Percentiles rank a stretch among this genome's conserved stretches.
phyloP scores from a whole-genome alignment of 805 yeast species.

The Ogataea salicorniae region DNA sequence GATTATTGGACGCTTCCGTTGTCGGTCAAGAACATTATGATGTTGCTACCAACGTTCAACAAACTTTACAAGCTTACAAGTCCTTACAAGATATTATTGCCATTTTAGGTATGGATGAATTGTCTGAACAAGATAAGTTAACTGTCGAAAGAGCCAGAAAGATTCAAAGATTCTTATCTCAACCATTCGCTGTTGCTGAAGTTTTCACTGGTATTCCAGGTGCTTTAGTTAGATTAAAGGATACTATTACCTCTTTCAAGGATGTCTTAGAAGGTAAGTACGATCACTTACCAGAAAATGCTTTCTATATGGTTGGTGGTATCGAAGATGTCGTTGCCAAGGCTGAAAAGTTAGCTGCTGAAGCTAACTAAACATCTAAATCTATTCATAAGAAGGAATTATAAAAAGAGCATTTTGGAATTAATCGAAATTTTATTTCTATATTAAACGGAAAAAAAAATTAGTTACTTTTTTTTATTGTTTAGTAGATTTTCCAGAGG shows the following conservation, averaged over 20 bases:
- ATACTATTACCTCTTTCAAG: conserved; percentile 90
- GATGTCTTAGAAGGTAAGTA: conserved; percentile 97
- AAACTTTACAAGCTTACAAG: conserved; percentile 99
- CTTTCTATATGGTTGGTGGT: conserved; percentile 99
- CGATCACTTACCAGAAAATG: conserved; percentile 98
- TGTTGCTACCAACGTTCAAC: conserved; percentile 92
- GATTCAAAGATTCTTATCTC: conserved; percentile 99
- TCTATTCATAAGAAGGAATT: background rate
- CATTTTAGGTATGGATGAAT: conserved; percentile 99
- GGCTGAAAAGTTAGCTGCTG: conserved; percentile 98
- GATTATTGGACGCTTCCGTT: conserved; percentile 94
- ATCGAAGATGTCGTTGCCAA: conserved; percentile 97
- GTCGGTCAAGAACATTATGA: conserved; percentile 99
- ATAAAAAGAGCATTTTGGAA: too few species aligned
- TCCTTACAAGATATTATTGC: conserved; percentile 99
- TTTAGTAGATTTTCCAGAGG: background rate
- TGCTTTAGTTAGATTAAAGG: conserved; percentile 93
- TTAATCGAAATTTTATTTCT: too few species aligned
- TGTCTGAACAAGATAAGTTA: conserved; percentile 96
- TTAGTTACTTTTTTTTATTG: background rate
- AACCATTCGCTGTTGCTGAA: conserved; percentile 99
- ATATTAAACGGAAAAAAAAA: background rate
- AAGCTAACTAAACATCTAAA: conserved; percentile 50
- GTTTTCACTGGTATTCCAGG: conserved; percentile 99
- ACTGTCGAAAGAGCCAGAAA: conserved; percentile 99